These are phyloP conservation scores for Quillaja saponaria DNA, from an alignment of 306 rosid genomes.

Conservation along the genomic window DNA sequence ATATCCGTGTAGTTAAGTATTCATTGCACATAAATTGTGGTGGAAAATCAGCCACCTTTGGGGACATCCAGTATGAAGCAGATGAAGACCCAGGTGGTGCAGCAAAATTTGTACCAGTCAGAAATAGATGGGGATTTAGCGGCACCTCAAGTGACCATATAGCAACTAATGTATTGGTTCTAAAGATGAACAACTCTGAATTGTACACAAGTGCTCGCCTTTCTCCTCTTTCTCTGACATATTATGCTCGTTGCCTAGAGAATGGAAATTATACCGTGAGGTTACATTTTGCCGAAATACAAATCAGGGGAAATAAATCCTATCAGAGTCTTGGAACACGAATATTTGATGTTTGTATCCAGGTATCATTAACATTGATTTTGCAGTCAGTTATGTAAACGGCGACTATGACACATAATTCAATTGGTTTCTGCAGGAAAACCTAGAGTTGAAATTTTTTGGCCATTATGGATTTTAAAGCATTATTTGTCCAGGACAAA, in stretches of 20 bases:
- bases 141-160: slow-evolving; percentile 29
- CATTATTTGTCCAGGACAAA: slow-evolving; percentile 34
- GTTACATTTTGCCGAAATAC: slow-evolving; percentile 61
- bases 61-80: slow-evolving; percentile 39
- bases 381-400: slow-evolving; percentile 9
- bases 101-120: slow-evolving; percentile 34
- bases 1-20: slow-evolving; percentile 20
- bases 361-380: slow-evolving; percentile 41
- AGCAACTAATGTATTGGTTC: slow-evolving; percentile 22
- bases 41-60: slow-evolving; percentile 43
- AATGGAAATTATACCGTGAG: slow-evolving; percentile 60
- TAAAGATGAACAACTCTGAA: slow-evolving; percentile 35
- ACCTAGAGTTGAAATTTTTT: slow-evolving; percentile 45
- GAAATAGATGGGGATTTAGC: slow-evolving; percentile 55
- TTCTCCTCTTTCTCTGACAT: slow-evolving; percentile 54
- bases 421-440: slow-evolving; percentile 39
- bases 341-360: slow-evolving; percentile 58
- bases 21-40: slow-evolving; percentile 62
- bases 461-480: slow-evolving; percentile 34
- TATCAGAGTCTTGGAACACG: slow-evolving; percentile 57
- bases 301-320: slow-evolving; percentile 47
- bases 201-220: slow-evolving; percentile 53
- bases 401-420: slow-evolving; percentile 23
- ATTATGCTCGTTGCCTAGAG: slow-evolving; percentile 61
- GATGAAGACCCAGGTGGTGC: slow-evolving; percentile 50